These are phyloP conservation scores for Favolaschia claudopus DNA, from an alignment of 768 basidiomycete genomes.

Conservation along the genomic window DNA sequence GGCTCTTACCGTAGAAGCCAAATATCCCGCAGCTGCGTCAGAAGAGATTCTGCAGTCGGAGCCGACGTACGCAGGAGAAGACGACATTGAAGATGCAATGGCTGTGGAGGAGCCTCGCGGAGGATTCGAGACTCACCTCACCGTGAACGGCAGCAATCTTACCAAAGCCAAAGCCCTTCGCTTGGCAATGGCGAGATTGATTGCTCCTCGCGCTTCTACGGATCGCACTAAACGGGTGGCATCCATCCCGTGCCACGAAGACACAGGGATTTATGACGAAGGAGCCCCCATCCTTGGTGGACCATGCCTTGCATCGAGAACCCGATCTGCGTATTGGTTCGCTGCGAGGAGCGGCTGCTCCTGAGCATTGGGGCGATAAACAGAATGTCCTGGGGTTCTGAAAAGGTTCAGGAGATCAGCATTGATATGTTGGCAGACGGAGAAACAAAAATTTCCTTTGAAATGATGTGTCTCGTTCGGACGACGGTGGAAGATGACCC, in stretches of 20 bases:
- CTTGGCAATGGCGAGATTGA: slow-evolving; percentile 1
- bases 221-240: slow-evolving; percentile 2
- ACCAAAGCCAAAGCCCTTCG: slow-evolving; percentile 6
- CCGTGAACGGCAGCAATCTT: neutral
- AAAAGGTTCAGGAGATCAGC: neutral
- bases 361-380: neutral
- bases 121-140: neutral
- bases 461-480: neutral
- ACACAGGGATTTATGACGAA: neutral
- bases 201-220: slow-evolving; percentile 1
- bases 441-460: neutral
- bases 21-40: neutral
- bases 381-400: neutral
- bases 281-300: neutral
- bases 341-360: slow-evolving; percentile 5
- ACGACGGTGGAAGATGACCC: neutral
- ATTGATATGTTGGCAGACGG: neutral
- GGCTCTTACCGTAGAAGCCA: neutral
- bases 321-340: neutral
- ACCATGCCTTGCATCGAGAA: slow-evolving; percentile 1
- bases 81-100: slow-evolving; percentile 3
- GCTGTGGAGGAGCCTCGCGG: slow-evolving; percentile 6
- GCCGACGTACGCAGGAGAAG: neutral
- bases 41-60: neutral
- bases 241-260: neutral